These are phyloP conservation scores for Monilinia aucupariae DNA, from an alignment of 2,329 filamentous ascomycete species.

Conservation along the genomic window DNA sequence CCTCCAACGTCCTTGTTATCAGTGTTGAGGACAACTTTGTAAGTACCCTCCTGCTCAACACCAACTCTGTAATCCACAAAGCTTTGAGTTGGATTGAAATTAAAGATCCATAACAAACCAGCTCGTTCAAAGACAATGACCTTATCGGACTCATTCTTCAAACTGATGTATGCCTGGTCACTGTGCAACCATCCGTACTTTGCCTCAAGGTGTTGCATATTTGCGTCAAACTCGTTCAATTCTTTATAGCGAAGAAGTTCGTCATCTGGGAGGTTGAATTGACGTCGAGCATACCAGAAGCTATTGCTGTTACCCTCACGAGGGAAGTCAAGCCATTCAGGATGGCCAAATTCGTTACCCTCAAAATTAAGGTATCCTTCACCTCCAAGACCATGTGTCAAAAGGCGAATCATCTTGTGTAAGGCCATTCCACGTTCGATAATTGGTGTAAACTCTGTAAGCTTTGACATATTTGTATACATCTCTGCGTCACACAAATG, in stretches of 20 bases:
- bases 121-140: conserved; percentile 92
- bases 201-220: conserved; percentile 82
- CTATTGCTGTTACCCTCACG: conserved; percentile 88
- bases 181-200: conserved; percentile 89
- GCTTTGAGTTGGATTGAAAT: conserved; percentile 81
- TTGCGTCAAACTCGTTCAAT: conserved; percentile 87
- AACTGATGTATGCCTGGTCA: conserved; percentile 81
- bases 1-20: conserved; percentile 77
- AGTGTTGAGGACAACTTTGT: conserved; percentile 77
- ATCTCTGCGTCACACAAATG: conserved; percentile 95
- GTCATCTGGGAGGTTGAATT: conserved; percentile 90
- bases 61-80: conserved; percentile 92
- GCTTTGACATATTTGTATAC: conserved; percentile 93
- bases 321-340: conserved; percentile 98
- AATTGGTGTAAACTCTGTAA: conserved; percentile 76
- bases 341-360: conserved; percentile 97
- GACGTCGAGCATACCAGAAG: conserved; percentile 89
- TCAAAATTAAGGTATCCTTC: conserved; percentile 99
- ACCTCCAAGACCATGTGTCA: conserved; percentile 86
- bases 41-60: conserved; percentile 77
- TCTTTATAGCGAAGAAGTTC: conserved; percentile 78
- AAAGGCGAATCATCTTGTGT: conserved; percentile 94
- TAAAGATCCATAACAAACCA: conserved; percentile 89
- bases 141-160: conserved; percentile 93
- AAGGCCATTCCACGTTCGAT: conserved; percentile 88